Conservation (phyloP, 208 protist species). For the Leishmania gerbilli region DNA sequence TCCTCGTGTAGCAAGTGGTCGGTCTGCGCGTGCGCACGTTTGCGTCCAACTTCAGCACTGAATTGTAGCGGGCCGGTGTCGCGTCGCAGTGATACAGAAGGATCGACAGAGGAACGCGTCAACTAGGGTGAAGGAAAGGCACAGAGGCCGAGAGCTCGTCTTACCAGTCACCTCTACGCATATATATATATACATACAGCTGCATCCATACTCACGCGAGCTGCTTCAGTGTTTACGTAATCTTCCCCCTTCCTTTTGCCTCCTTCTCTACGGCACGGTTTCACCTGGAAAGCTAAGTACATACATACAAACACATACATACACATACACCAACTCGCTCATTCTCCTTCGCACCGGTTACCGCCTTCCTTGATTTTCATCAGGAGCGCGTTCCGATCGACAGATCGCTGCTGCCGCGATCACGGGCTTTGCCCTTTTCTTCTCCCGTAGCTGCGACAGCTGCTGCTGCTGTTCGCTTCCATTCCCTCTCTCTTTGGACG, state of each 20-base stretch:
- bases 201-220: not conserved
- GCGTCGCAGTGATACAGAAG: not conserved
- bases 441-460: not conserved
- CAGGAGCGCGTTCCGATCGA: not conserved
- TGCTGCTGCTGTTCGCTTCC: not conserved
- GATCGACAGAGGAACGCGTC: not conserved
- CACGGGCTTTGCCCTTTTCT: not conserved
- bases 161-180: not conserved
- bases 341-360: not conserved
- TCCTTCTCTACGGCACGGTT: not conserved
- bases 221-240: slow-evolving; percentile 1
- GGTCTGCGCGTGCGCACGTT: not conserved
- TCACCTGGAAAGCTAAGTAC: not conserved
- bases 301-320: not conserved
- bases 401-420: not conserved
- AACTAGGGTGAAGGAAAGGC: not conserved
- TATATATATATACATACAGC: not conserved
- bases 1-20: not conserved
- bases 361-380: slow-evolving; percentile 17
- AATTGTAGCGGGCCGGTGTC: not conserved
- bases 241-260: slow-evolving; percentile 8
- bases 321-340: not conserved
- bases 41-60: not conserved
- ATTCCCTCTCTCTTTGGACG: not conserved
- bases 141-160: too few relatives aligned